A percentile compares a stretch with the other conserved stretches of the same genome.
Evolutionary conservation across 352 stramenopile species (phyloP).

Genomic region (Ophiocytium majus): DNA sequence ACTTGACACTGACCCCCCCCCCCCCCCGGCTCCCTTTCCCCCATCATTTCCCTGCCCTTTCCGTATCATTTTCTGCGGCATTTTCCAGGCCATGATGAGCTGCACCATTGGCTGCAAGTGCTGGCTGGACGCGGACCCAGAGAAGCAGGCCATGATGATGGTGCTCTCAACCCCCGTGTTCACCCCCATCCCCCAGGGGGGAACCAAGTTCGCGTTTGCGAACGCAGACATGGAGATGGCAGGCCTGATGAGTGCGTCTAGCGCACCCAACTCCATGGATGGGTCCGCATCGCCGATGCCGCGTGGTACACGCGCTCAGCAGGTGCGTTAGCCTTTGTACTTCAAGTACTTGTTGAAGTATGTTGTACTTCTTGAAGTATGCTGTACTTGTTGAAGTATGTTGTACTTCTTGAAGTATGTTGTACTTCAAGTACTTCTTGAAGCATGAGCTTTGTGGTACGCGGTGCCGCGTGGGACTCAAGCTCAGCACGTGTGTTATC

Average conservation of each 20-base stretch:
- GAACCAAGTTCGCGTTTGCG: background rate
- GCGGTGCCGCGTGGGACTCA: too few relatives aligned
- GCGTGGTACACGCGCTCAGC: background rate
- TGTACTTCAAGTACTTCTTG: too few relatives aligned
- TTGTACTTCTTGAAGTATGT: too few relatives aligned
- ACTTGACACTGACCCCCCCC: too few relatives aligned
- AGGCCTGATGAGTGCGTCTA: background rate
- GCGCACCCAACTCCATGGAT: too few relatives aligned
- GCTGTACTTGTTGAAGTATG: background rate
- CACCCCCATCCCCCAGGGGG: background rate
- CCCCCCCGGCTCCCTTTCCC: too few relatives aligned
- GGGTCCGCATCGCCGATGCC: background rate
- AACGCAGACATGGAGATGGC: background rate
- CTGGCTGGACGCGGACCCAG: constrained; percentile 45
- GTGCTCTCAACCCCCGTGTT: background rate
- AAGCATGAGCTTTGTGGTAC: too few relatives aligned
- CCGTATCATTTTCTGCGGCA: too few relatives aligned
- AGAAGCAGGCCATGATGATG: constrained; percentile 44
- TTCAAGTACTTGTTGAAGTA: background rate
- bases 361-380: too few relatives aligned
- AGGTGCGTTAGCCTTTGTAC: background rate
- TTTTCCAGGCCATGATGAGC: constrained; percentile 42
- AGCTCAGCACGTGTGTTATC: too few relatives aligned
- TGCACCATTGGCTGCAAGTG: constrained; percentile 45
- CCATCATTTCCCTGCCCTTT: too few relatives aligned